Percentiles rank a stretch among this genome's conserved stretches.
Conservation (phyloP, 768 basidiomycete species). For the Tephrocybe sp. region DNA sequence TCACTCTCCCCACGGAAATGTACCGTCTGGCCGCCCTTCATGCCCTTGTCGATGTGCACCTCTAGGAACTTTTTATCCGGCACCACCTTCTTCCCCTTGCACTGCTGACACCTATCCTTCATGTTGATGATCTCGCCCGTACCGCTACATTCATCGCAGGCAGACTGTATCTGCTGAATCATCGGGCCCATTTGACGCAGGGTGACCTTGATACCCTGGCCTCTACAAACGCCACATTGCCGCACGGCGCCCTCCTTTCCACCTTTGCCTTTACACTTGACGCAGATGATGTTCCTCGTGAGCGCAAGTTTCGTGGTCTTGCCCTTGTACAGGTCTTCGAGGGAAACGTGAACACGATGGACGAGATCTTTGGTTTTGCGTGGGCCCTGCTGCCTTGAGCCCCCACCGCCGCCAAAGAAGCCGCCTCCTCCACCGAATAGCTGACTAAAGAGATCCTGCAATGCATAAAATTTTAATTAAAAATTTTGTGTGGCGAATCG, state of each 20-base stretch:
- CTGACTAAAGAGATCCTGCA: conserved; percentile 93
- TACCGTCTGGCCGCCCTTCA: conserved; percentile 93
- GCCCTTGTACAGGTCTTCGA: conserved; percentile 98
- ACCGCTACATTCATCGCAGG: conserved; percentile 91
- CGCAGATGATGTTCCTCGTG: conserved; percentile 92
- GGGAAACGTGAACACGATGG: conserved; percentile 93
- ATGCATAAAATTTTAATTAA: conserved; percentile 5
- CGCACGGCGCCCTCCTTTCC: conserved; percentile 97
- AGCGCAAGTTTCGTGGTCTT: conserved; percentile 98
- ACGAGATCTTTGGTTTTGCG: conserved; percentile 98
- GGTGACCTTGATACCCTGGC: conserved; percentile 88
- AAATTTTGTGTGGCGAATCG: not conserved
- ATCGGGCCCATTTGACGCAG: conserved; percentile 98
- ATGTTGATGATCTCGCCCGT: conserved; percentile 93
- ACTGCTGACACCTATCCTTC: conserved; percentile 89
- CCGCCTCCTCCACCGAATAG: conserved; percentile 82
- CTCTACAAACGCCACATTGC: conserved; percentile 73
- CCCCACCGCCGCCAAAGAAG: conserved; percentile 74
- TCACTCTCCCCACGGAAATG: conserved; percentile 90
- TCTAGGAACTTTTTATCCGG: conserved; percentile 97
- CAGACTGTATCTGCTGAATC: conserved; percentile 98
- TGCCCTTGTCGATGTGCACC: conserved; percentile 97
- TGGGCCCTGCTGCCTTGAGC: conserved; percentile 59
- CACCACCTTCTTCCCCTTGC: conserved; percentile 93
- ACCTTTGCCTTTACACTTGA: conserved; percentile 93